Base-by-base conservation (phyloP, 768 basidiomycete genomes). In the Phanerochaete sordida region DNA sequence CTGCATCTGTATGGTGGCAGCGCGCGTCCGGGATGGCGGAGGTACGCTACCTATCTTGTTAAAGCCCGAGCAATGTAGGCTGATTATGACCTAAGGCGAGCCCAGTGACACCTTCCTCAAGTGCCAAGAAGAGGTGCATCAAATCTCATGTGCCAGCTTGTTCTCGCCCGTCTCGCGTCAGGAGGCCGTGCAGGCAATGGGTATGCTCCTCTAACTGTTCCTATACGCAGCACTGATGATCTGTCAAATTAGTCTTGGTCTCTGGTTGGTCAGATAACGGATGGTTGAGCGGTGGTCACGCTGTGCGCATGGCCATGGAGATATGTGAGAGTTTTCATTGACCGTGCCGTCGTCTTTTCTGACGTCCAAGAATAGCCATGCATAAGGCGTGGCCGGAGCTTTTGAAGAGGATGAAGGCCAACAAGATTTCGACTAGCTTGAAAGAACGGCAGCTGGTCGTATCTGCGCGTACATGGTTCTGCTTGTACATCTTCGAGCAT, bases 231-330 rank as follows among this genome's bases (percentile, higher is more conserved):
- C 24, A 61, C 37, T 57, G 45, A 53, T 46, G 60, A 46, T 46
- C 58, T 49, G 23, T 19, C 19, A 4, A 16, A 11, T 26, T 59
- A 95, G 92, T 95, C 59, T 79, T 97, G 53, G 86, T 96, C 21
- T 90, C 95, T 35, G 93, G 94, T 5, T 98, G 93, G 90, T 94
- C 92, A 19, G 93, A 95, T 65, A 93, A 93, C 66, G 93, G 93
- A n/a, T 95, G 94, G 94, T 72, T 97, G 35, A 93, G 90, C 65
- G 91, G 93, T 11, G 94, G 92, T 11, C 95, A 97, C 74, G 95
- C 95, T n/a, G 93, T 97, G 9, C 84, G 95, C 53, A 95, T 98
- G 92, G 95, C 93, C 43, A 86, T 97, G 80, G 95, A 98, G 69
- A 78, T 95, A 55, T 93, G 92, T 91, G 69, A 71, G 86, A 73